Evolutionary conservation across 2,329 filamentous ascomycete species (phyloP).

Genomic region (Arthrobotrys entomopaga): DNA sequence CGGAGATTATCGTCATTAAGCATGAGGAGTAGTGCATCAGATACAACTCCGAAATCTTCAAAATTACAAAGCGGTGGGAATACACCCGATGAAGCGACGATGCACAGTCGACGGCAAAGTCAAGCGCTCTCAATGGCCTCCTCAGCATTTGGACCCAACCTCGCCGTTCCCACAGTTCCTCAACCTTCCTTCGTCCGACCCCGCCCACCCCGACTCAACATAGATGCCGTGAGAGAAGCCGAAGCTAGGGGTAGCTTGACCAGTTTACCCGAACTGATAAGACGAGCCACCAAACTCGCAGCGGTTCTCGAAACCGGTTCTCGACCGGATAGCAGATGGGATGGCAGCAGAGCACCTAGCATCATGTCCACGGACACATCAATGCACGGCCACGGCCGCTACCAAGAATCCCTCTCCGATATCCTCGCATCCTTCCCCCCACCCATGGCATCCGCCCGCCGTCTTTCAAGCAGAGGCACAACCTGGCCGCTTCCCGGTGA

Average conservation of each 20-base stretch:
- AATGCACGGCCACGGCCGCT: slow-evolving; percentile 60
- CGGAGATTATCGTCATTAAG: slow-evolving; percentile 44
- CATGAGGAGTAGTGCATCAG: slow-evolving; percentile 24
- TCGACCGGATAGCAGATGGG: slow-evolving; percentile 68
- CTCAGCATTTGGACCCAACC: slow-evolving; percentile 16
- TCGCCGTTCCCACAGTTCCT: slow-evolving; percentile 16
- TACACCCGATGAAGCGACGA: slow-evolving; percentile 22
- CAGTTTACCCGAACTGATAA: slow-evolving; percentile 89
- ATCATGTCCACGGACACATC: slow-evolving; percentile 57
- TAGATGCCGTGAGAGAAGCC: slow-evolving; percentile 81
- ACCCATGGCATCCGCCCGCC: slow-evolving; percentile 63
- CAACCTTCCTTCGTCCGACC: slow-evolving; percentile 34
- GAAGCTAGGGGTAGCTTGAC: slow-evolving; percentile 89
- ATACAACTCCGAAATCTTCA: slow-evolving; percentile 32
- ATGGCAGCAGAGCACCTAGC: slow-evolving; percentile 57
- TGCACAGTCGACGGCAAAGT: slow-evolving; percentile 19
- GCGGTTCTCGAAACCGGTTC: slow-evolving; percentile 86
- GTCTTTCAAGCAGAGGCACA: slow-evolving; percentile 51
- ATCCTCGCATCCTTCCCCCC: slow-evolving; percentile 74
- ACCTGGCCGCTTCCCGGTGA: slow-evolving; percentile 57
- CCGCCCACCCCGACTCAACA: slow-evolving; percentile 77
- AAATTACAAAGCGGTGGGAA: slow-evolving; percentile 32
- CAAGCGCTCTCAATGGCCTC: slow-evolving; percentile 36
- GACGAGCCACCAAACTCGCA: slow-evolving; percentile 84
- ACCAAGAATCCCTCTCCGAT: slow-evolving; percentile 70